Evolutionary conservation across 1,139 yeast species (phyloP).

Genomic region (Geotrichum restrictum): DNA sequence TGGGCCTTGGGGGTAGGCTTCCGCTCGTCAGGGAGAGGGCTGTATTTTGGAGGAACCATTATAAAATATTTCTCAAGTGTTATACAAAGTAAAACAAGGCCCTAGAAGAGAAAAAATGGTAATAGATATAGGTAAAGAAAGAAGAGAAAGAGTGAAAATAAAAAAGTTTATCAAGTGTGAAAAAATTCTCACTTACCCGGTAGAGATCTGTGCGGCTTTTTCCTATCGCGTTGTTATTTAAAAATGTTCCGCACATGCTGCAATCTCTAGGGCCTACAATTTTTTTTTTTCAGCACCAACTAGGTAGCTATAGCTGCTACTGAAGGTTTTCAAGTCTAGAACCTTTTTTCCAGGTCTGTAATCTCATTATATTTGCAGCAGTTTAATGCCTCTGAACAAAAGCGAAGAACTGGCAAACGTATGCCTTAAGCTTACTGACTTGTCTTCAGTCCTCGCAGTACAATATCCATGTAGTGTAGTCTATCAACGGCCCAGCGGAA

Average conservation of each 20-base stretch:
- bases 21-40: slow-evolving; percentile 12
- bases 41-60: slow-evolving; percentile 17
- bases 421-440: no score
- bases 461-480: no score
- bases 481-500: no score
- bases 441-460: no score
- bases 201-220: neutral
- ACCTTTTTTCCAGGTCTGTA: no score
- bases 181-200: slow-evolving; percentile 9
- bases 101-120: neutral
- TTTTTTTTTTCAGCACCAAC: neutral
- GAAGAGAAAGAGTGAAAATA: neutral
- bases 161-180: neutral
- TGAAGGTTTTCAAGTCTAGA: no score
- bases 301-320: neutral
- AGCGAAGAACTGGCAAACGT: no score
- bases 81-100: neutral
- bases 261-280: neutral
- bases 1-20: slow-evolving; percentile 8
- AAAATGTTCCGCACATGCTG: neutral
- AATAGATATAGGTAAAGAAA: neutral
- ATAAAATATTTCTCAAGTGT: neutral
- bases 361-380: neutral
- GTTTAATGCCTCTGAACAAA: neutral
- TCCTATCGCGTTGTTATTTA: neutral